These are phyloP conservation scores for Crepidotus variabilis DNA, from an alignment of 768 basidiomycete species.

Conservation along the genomic window DNA sequence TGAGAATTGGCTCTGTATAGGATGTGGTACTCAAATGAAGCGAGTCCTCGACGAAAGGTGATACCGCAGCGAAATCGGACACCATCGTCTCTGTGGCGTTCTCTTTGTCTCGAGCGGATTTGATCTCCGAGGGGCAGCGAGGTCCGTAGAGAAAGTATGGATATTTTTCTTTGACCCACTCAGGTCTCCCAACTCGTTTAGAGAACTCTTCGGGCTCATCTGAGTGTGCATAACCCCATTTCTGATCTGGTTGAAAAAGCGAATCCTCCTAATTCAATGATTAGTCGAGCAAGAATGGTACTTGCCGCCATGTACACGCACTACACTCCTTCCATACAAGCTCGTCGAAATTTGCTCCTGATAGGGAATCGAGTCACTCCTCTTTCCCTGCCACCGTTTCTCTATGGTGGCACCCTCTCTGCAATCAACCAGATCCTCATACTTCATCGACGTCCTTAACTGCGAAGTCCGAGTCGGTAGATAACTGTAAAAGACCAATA, in stretches of 20 bases:
- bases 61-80: not conserved
- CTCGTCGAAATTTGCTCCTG: not conserved
- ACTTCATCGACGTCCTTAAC: not conserved
- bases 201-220: not conserved
- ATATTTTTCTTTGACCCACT: not conserved
- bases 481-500: no score
- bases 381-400: not conserved
- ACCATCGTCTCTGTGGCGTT: not conserved
- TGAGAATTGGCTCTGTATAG: not conserved
- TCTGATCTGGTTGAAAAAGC: not conserved
- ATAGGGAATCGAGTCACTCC: not conserved
- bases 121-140: not conserved
- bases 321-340: constrained; percentile 3
- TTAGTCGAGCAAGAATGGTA: not conserved
- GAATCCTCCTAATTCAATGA: not conserved
- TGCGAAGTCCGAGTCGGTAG: not conserved
- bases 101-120: not conserved
- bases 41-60: not conserved
- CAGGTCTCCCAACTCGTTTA: not conserved
- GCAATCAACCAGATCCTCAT: not conserved
- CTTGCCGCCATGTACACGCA: not conserved
- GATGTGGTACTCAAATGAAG: not conserved
- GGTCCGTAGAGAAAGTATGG: not conserved
- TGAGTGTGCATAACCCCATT: not conserved
- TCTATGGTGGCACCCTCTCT: not conserved